Evolutionary conservation across 1,139 yeast species (phyloP).

Genomic region (Scheffersomyces segobiensis): DNA sequence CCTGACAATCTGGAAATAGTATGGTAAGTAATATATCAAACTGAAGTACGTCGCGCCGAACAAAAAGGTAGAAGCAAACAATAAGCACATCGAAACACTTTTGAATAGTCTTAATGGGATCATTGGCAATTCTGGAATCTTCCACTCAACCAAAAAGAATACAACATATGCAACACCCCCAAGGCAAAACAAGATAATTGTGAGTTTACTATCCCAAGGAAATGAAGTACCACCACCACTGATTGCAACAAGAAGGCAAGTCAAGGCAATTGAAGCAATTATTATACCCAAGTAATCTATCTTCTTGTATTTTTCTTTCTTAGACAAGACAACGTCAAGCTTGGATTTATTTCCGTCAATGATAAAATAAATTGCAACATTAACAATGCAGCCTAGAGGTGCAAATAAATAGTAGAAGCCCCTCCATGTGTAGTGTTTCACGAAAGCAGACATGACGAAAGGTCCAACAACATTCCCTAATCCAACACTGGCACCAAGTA

Average conservation of each 20-base stretch:
- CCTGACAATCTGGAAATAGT: slow-evolving; percentile 52
- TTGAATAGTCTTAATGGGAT: slow-evolving; percentile 52
- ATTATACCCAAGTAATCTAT: slow-evolving; percentile 54
- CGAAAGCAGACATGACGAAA: slow-evolving; percentile 54
- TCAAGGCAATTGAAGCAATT: slow-evolving; percentile 43
- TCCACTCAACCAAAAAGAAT: slow-evolving; percentile 52
- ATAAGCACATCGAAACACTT: slow-evolving; percentile 36
- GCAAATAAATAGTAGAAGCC: slow-evolving; percentile 48
- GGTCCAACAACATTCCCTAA: slow-evolving; percentile 60
- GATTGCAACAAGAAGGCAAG: slow-evolving; percentile 47
- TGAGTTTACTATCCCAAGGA: slow-evolving; percentile 51
- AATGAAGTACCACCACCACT: slow-evolving; percentile 56
- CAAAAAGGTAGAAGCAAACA: slow-evolving; percentile 45
- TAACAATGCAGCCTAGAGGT: slow-evolving; percentile 38
- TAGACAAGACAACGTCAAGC: slow-evolving; percentile 24
- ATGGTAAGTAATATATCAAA: slow-evolving; percentile 47
- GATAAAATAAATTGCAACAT: slow-evolving; percentile 24
- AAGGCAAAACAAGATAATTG: slow-evolving; percentile 45
- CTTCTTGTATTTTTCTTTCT: slow-evolving; percentile 33
- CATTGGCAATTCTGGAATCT: slow-evolving; percentile 53
- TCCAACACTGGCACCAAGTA: slow-evolving; percentile 51
- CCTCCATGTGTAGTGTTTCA: slow-evolving; percentile 48
- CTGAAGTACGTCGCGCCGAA: slow-evolving; percentile 52
- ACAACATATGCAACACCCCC: slow-evolving; percentile 43
- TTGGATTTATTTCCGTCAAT: slow-evolving; percentile 24